Percentiles rank a stretch among this genome's conserved stretches.
Evolutionary conservation across 2,329 filamentous ascomycete genomes (phyloP).

Genomic region (Pseudogymnoascus sp.): DNA sequence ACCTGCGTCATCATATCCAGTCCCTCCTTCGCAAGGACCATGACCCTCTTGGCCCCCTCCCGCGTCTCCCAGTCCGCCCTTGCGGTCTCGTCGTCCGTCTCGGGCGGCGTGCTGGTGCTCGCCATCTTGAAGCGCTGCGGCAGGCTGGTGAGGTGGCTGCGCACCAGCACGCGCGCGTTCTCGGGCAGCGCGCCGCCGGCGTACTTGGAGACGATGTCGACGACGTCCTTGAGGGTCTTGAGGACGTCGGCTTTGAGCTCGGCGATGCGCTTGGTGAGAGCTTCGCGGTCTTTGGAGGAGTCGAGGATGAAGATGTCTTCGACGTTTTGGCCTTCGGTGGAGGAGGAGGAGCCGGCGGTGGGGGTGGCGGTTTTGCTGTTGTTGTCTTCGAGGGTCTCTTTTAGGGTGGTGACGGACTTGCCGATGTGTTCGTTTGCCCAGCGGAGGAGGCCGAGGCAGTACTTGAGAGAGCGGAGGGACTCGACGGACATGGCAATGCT

Average conservation of each 20-base stretch:
- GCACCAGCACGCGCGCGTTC: constrained; percentile 76
- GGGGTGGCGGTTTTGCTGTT: constrained; percentile 25
- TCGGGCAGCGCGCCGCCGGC: constrained; percentile 86
- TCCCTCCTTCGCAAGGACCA: constrained; percentile 81
- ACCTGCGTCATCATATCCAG: constrained; percentile 93
- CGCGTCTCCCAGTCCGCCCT: constrained; percentile 37
- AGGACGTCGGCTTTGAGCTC: constrained; percentile 63
- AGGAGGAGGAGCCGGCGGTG: constrained; percentile 5
- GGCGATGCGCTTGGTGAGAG: constrained; percentile 43
- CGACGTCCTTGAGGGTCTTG: constrained; percentile 69
- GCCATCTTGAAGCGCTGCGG: constrained; percentile 76
- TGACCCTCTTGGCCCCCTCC: constrained; percentile 63
- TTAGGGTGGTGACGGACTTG: constrained; percentile 64
- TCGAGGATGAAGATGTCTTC: constrained; percentile 7
- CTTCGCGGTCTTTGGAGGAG: constrained; percentile 17
- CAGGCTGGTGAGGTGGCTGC: constrained; percentile 73
- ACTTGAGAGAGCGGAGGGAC: constrained; percentile 74
- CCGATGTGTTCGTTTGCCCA: constrained; percentile 77
- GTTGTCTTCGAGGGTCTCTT: constrained; percentile 70
- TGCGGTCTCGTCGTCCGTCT: constrained; percentile 20
- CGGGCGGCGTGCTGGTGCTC: constrained; percentile 39
- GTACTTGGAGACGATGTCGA: constrained; percentile 79
- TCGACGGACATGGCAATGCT: constrained; percentile 88
- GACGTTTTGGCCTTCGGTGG: constrained; percentile 14
- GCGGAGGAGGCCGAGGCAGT: constrained; percentile 71